phyloP scores from a whole-genome alignment of 1,139 yeast species.

The Suhomyces bolitotheri region DNA sequence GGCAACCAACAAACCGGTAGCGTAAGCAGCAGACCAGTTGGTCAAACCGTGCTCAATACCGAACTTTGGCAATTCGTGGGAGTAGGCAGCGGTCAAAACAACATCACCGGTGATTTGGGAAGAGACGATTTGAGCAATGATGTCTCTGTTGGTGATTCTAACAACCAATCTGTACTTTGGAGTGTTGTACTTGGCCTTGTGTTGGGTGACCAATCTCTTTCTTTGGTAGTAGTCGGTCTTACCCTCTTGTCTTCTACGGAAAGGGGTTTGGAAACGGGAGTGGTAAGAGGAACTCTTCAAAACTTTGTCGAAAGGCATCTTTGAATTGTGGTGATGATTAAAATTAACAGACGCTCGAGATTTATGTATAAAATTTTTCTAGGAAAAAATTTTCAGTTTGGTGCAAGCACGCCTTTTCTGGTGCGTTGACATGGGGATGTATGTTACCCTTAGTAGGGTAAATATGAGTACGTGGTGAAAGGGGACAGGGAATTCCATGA shows the following conservation, averaged over 20 bases:
- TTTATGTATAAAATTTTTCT: constrained; percentile 11
- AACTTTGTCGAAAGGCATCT: constrained; percentile 78
- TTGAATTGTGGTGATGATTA: constrained; percentile 19
- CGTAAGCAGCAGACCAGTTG: constrained; percentile 99
- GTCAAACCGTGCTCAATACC: constrained; percentile 99
- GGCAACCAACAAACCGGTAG: constrained; percentile 97
- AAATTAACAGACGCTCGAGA: constrained; percentile 1
- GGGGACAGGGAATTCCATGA: too few relatives aligned
- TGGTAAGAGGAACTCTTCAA: constrained; percentile 90
- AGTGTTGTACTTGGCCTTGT: constrained; percentile 99
- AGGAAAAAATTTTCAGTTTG: constrained; percentile 11
- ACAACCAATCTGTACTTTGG: constrained; percentile 99
- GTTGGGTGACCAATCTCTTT: constrained; percentile 99
- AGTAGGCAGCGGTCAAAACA: constrained; percentile 96
- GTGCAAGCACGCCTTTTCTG: constrained; percentile 11
- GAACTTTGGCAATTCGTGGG: constrained; percentile 98
- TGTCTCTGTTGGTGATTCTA: constrained; percentile 99
- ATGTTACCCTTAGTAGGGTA: too few relatives aligned
- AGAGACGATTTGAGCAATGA: constrained; percentile 95
- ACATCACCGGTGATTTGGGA: constrained; percentile 97
- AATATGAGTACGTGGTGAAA: too few relatives aligned
- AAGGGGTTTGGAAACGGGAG: constrained; percentile 99
- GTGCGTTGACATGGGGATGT: not conserved
- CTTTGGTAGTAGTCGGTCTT: constrained; percentile 99
- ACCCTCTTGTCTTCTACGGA: constrained; percentile 99